Conservation (phyloP, 345 rosid species). For the Sapria himalayana region DNA sequence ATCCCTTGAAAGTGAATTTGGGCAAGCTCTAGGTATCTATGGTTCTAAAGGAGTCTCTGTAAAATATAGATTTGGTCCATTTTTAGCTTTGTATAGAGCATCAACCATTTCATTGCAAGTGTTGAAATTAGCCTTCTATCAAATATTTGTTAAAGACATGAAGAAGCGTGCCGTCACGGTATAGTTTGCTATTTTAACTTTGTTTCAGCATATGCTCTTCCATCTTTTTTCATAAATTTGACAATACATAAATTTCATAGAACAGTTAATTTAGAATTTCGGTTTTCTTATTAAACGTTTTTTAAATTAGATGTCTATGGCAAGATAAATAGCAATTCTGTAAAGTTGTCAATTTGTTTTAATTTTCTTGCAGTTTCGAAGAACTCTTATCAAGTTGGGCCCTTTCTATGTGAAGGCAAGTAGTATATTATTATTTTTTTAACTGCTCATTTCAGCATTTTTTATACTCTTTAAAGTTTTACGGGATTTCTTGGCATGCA, state of each 20-base stretch:
- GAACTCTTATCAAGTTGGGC: slow-evolving; percentile 66
- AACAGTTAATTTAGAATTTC: not conserved
- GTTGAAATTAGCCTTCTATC: slow-evolving; percentile 57
- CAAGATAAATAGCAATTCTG: slow-evolving; percentile 3
- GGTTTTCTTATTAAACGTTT: not conserved
- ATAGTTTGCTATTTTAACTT: slow-evolving; percentile 6
- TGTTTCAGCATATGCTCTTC: not conserved
- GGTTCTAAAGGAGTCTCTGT: slow-evolving; percentile 42
- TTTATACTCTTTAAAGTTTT: not conserved
- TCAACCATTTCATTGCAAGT: slow-evolving; percentile 61
- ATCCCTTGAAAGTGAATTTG: slow-evolving; percentile 85
- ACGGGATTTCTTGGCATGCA: no score
- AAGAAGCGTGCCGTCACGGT: slow-evolving; percentile 66
- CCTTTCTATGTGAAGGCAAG: slow-evolving; percentile 90
- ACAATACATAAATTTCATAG: no score
- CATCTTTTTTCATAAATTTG: slow-evolving; percentile 1
- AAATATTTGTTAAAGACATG: slow-evolving; percentile 39
- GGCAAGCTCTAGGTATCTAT: slow-evolving; percentile 41
- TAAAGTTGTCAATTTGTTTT: slow-evolving; percentile 2
- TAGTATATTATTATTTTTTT: slow-evolving; percentile 1
- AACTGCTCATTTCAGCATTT: not conserved
- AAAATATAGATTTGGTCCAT: slow-evolving; percentile 53
- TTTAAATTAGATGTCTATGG: not conserved
- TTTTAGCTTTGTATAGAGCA: slow-evolving; percentile 80
- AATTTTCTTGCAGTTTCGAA: slow-evolving; percentile 48